Conservation (phyloP, 306 rosid species). For the Ochetophila trinervis region DNA sequence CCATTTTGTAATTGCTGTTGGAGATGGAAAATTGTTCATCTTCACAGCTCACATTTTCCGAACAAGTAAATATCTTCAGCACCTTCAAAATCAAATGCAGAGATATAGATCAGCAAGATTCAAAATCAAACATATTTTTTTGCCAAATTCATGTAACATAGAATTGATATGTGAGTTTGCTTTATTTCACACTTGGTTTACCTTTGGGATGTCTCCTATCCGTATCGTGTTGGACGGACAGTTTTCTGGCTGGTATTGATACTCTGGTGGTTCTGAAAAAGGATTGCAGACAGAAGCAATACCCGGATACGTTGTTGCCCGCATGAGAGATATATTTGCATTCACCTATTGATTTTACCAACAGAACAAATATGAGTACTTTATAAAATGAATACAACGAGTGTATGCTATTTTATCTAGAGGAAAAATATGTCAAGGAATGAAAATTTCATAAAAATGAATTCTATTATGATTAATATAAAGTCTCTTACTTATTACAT, state of each 20-base stretch:
- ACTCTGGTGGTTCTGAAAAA: constrained; percentile 65
- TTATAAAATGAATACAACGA: neutral
- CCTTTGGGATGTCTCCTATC: constrained; percentile 71
- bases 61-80: constrained; percentile 41
- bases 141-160: too few relatives aligned
- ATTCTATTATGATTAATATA: too few relatives aligned
- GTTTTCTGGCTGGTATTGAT: constrained; percentile 46
- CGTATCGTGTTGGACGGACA: constrained; percentile 43
- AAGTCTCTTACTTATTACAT: too few relatives aligned
- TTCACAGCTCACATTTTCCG: constrained; percentile 36
- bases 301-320: constrained; percentile 26
- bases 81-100: constrained; percentile 35
- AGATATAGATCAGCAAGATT: neutral
- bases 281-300: constrained; percentile 54
- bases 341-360: constrained; percentile 50
- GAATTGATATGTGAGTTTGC: neutral
- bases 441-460: too few relatives aligned
- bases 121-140: neutral
- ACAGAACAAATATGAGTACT: neutral
- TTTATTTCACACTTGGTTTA: constrained; percentile 5
- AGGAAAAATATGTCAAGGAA: neutral
- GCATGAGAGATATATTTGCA: constrained; percentile 29
- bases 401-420: neutral
- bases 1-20: constrained; percentile 20
- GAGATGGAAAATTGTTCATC: constrained; percentile 24